These are phyloP conservation scores for Leccinum fallax DNA, from an alignment of 1,284 basidiomycete genomes.

Conservation along the genomic window DNA sequence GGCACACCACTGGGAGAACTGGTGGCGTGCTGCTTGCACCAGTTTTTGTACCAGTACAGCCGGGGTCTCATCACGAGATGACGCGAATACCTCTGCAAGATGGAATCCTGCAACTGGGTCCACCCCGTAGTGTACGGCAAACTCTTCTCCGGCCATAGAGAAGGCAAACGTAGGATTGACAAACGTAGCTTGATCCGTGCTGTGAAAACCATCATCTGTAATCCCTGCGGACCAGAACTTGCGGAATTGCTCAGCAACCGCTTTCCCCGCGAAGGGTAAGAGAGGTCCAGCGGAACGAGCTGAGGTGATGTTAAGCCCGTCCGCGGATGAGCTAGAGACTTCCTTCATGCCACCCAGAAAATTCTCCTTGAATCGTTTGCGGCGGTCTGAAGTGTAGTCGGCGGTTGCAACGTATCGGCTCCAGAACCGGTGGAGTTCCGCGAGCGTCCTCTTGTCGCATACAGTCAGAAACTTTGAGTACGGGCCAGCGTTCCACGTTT, in stretches of 20 bases:
- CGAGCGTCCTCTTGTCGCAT: constrained; percentile 42
- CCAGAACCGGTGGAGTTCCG: constrained; percentile 47
- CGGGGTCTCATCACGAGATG: constrained; percentile 2
- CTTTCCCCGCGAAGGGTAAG: constrained; percentile 13
- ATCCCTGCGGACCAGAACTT: constrained; percentile 48
- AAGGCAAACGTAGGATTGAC: constrained; percentile 53
- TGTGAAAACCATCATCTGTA: constrained; percentile 31
- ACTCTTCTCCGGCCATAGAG: constrained; percentile 44
- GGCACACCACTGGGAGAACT: constrained; percentile 31
- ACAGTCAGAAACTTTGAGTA: constrained; percentile 43
- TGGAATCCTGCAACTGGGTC: constrained; percentile 51
- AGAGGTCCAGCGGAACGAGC: constrained; percentile 45
- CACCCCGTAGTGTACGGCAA: constrained; percentile 49
- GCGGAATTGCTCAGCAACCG: constrained; percentile 28
- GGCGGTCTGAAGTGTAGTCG: constrained; percentile 15
- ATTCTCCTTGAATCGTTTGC: constrained; percentile 19
- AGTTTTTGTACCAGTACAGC: constrained; percentile 9
- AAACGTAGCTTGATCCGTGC: constrained; percentile 26
- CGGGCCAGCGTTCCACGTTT: constrained; percentile 45
- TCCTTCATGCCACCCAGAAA: constrained; percentile 18
- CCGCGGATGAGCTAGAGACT: not conserved
- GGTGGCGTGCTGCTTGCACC: constrained; percentile 18
- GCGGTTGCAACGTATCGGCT: constrained; percentile 34
- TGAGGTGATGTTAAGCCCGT: constrained; percentile 7
- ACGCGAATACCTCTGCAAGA: constrained; percentile 40